Evolutionary conservation across 257 asterid genomes (phyloP), one percentile per base, ranked within the genome.

Genomic region (Oldenlandia corymbosa): DNA sequence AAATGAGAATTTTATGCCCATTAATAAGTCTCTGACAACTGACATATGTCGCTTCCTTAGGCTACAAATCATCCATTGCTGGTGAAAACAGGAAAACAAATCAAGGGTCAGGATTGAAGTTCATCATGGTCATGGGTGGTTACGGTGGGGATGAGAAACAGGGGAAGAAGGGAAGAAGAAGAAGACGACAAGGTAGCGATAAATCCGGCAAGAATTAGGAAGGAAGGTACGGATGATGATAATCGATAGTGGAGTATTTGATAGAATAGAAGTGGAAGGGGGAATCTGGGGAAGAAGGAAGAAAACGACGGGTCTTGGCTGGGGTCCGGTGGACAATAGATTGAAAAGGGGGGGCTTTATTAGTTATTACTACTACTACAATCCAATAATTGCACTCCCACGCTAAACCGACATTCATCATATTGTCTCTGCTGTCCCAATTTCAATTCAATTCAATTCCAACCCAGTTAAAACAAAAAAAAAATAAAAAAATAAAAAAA

Each of bases 391-490:
- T 82, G 96, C 75, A 59, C 49, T 68, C 74, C 85, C 96, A 88
- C 95, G 94, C 90, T 78, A 75, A 73, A 73, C 96, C 96, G 84
- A 88, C 95, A 88, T 24, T 47, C 85, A 85, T 85, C 64, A 85
- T 88, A 51, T 69, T 86, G 90, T 79, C 90, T 79, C 72, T 84
- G 78, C 90, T 17, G 48, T 31, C 71, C 75, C 71, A 66, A 53
- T 49, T 55, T 58, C 57, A 42, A 23, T 61, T 78, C 52, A n/a
- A n/a, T n/a, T n/a, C n/a, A n/a, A n/a, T n/a, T n/a, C n/a, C n/a
- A n/a, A n/a, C n/a, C n/a, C n/a, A n/a, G n/a, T n/a, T n/a, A n/a
- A n/a, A n/a, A n/a, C n/a, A n/a, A n/a, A n/a, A n/a, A n/a, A n/a
- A n/a, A n/a, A n/a, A n/a, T n/a, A n/a, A n/a, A n/a, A n/a, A n/a